Conservation (phyloP, 768 basidiomycete species). For the Trametes coccinea region DNA sequence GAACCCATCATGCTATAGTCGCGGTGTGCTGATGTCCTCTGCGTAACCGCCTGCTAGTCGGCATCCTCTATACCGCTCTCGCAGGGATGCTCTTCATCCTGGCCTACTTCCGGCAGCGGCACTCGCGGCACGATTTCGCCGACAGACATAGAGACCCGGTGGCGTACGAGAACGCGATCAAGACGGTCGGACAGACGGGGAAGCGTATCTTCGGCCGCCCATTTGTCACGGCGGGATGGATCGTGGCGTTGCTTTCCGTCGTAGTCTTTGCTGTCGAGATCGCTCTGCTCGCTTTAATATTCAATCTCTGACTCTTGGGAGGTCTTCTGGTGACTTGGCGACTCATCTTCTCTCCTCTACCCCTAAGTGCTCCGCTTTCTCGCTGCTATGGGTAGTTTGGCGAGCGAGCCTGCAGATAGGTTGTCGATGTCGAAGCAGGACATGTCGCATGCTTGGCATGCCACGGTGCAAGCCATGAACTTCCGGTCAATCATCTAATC, state of each 20-base stretch:
- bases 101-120: constrained; percentile 60
- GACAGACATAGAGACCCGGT: constrained; percentile 41
- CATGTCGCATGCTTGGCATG: too few relatives aligned
- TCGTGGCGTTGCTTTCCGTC: constrained; percentile 58
- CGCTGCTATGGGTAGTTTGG: too few relatives aligned
- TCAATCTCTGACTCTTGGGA: constrained; percentile 38
- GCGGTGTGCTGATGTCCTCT: too few relatives aligned
- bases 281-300: constrained; percentile 61
- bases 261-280: constrained; percentile 68
- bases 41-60: constrained; percentile 38
- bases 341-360: too few relatives aligned
- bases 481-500: too few relatives aligned
- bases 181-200: constrained; percentile 61
- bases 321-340: too few relatives aligned
- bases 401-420: too few relatives aligned
- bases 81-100: constrained; percentile 58
- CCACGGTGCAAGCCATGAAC: too few relatives aligned
- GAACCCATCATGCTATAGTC: not conserved
- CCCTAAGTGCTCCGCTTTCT: too few relatives aligned
- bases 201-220: constrained; percentile 71
- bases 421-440: too few relatives aligned
- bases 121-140: constrained; percentile 76
- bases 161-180: constrained; percentile 39
- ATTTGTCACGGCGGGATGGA: constrained; percentile 80
- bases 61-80: constrained; percentile 64